Conservation (phyloP, 1,284 basidiomycete species). For the Naganishia cerealis region DNA sequence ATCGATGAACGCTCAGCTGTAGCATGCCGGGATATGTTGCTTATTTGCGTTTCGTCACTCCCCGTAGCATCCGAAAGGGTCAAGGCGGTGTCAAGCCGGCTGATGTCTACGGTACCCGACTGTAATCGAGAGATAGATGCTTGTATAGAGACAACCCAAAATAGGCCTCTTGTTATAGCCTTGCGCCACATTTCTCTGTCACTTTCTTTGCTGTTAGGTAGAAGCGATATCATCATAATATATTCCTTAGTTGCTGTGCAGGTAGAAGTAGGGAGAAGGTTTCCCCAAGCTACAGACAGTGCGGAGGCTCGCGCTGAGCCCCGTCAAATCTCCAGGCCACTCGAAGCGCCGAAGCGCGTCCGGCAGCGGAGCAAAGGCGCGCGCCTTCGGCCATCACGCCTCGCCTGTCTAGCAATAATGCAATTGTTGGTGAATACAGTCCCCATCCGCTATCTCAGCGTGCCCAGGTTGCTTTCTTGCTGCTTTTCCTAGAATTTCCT, state of each 20-base stretch:
- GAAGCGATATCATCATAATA: constrained; percentile 27
- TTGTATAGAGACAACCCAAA: constrained; percentile 3
- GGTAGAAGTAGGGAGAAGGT: no score
- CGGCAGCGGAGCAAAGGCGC: neutral
- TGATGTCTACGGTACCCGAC: constrained; percentile 68
- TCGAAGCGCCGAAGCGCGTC: constrained; percentile 16
- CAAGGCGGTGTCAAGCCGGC: constrained; percentile 72
- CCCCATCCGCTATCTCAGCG: neutral
- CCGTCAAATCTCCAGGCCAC: neutral
- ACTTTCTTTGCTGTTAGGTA: neutral
- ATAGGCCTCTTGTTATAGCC: constrained; percentile 17
- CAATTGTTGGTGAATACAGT: neutral
- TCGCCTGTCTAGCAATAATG: constrained; percentile 4
- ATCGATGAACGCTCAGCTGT: neutral
- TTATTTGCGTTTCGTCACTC: constrained; percentile 4
- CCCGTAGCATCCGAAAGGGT: constrained; percentile 70
- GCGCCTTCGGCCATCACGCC: neutral
- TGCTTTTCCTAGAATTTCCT: neutral
- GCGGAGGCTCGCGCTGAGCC: no score
- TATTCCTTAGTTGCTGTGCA: neutral
- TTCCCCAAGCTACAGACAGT: neutral
- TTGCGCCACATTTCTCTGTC: neutral
- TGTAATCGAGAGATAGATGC: neutral
- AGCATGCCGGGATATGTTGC: neutral
- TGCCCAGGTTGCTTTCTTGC: neutral